phyloP scores from a whole-genome alignment of 2,329 filamentous ascomycete genomes.

The Hymenoscyphus occultus region DNA sequence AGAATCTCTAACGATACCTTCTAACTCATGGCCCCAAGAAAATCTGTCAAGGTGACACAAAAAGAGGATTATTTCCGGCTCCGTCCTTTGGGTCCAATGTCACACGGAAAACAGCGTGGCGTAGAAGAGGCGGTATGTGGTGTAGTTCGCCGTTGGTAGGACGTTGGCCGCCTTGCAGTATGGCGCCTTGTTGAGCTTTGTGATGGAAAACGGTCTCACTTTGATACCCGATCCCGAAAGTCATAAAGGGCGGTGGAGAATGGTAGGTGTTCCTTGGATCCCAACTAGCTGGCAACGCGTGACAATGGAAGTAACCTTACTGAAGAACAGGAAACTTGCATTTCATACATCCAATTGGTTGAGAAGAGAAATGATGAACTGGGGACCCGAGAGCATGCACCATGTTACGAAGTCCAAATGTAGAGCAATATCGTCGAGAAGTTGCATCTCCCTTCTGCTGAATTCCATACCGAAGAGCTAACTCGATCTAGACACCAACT shows the following conservation, averaged over 20 bases:
- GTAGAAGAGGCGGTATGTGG: constrained; percentile 1
- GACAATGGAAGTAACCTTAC: background rate
- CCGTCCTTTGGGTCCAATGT: background rate
- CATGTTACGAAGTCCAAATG: background rate
- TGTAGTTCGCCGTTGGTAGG: background rate
- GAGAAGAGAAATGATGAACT: background rate
- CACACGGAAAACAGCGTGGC: background rate
- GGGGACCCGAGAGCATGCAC: background rate
- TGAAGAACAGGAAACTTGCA: background rate
- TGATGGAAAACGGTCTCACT: background rate
- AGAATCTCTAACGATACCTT: background rate
- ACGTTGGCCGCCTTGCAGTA: background rate
- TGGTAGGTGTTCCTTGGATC: background rate
- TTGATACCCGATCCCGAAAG: background rate
- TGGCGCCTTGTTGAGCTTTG: background rate
- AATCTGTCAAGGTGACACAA: background rate
- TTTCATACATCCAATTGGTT: background rate
- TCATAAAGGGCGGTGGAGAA: background rate
- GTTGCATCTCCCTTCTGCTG: background rate
- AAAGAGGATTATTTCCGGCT: too few relatives aligned
- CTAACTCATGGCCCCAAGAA: background rate
- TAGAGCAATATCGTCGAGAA: background rate
- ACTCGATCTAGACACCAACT: background rate
- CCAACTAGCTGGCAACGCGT: background rate
- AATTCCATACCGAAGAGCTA: background rate